These are phyloP conservation scores for Haberlea rhodopensis DNA, from an alignment of 257 asterid species.

Conservation along the genomic window DNA sequence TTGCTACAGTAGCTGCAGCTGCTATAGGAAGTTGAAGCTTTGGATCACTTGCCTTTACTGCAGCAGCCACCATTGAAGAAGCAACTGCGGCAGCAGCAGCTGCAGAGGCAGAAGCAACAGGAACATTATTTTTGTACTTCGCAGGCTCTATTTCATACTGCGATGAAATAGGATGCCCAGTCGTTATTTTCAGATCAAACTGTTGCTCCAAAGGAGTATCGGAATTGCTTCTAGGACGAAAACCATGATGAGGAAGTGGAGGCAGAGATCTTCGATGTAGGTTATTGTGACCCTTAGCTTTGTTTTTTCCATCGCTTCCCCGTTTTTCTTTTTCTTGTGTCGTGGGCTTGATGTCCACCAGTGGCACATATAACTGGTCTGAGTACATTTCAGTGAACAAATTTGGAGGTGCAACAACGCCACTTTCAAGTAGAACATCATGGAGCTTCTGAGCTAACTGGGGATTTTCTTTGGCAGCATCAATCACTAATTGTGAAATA, in stretches of 20 bases:
- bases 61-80: slow-evolving; percentile 90
- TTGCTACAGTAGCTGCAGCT: slow-evolving; percentile 89
- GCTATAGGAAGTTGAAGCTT: slow-evolving; percentile 78
- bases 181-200: slow-evolving; percentile 35
- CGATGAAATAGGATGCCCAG: slow-evolving; percentile 34
- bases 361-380: slow-evolving; percentile 41
- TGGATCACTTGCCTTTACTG: slow-evolving; percentile 54
- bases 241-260: slow-evolving; percentile 63
- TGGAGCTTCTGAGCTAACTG: slow-evolving; percentile 93
- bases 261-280: slow-evolving; percentile 57
- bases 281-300: slow-evolving; percentile 34
- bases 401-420: slow-evolving; percentile 92
- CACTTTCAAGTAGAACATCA: slow-evolving; percentile 87
- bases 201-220: slow-evolving; percentile 40
- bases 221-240: slow-evolving; percentile 39
- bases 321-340: slow-evolving; percentile 42
- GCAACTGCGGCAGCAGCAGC: slow-evolving; percentile 96
- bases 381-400: slow-evolving; percentile 72
- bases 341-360: slow-evolving; percentile 38
- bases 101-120: slow-evolving; percentile 81
- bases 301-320: slow-evolving; percentile 34
- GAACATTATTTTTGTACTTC: slow-evolving; percentile 50
- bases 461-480: slow-evolving; percentile 95
- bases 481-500: slow-evolving; percentile 90
- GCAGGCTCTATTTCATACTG: slow-evolving; percentile 41